These are phyloP conservation scores for Cystobasidium pallidum DNA, from an alignment of 1,284 basidiomycete species.

Conservation along the genomic window DNA sequence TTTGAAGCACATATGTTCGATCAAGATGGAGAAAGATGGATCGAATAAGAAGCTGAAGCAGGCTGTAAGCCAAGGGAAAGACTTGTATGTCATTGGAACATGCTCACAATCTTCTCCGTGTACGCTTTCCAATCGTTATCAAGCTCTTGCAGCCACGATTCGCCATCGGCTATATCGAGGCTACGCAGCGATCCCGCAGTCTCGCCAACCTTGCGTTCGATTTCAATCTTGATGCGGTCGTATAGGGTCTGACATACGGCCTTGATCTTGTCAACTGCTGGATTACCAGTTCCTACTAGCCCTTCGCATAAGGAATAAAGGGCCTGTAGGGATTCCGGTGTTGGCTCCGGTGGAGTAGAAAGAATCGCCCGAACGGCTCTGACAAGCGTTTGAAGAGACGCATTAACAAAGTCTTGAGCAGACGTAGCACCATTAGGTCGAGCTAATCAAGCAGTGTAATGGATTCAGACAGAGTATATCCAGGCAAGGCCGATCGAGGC, in stretches of 20 bases:
- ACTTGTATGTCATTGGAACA: conserved; percentile 45
- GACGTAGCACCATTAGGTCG: conserved; percentile 12
- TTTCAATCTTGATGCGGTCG: conserved; percentile 51
- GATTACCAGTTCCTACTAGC: conserved; percentile 37
- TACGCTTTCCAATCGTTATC: conserved; percentile 43
- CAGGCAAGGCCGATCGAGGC: conserved; percentile 7
- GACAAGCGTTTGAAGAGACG: conserved; percentile 45
- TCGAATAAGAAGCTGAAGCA: conserved; percentile 49
- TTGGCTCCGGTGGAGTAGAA: conserved; percentile 48
- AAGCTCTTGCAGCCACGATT: conserved; percentile 35
- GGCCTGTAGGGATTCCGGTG: conserved; percentile 50
- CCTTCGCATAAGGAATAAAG: conserved; percentile 51
- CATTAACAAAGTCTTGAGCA: conserved; percentile 30
- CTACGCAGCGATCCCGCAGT: conserved; percentile 11
- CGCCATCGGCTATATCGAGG: conserved; percentile 13
- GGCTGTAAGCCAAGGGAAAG: conserved; percentile 48
- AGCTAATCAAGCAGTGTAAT: not conserved
- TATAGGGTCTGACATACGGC: conserved; percentile 47
- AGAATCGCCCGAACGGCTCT: conserved; percentile 51
- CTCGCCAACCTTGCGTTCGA: conserved; percentile 49
- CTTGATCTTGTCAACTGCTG: not conserved
- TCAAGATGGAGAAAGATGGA: conserved; percentile 54
- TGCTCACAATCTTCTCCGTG: conserved; percentile 45
- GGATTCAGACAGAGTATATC: not conserved
- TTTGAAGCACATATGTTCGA: conserved; percentile 50